Conservation (phyloP, 1,139 yeast genomes). For the Candida smagusa region DNA sequence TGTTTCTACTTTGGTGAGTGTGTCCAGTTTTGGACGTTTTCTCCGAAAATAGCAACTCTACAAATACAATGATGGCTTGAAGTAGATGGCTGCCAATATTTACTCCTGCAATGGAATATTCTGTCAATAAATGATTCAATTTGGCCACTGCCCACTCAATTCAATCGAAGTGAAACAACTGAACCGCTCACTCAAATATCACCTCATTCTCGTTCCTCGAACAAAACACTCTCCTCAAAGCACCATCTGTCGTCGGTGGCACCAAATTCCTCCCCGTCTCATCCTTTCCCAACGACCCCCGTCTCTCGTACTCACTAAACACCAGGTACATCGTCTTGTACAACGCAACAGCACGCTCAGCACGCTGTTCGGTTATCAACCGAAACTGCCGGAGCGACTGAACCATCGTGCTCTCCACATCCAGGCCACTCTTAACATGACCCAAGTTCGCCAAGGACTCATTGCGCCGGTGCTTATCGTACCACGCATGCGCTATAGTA, state of each 20-base stretch:
- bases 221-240: conserved; percentile 45
- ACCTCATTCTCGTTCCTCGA: conserved; percentile 51
- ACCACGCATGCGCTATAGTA: conserved; percentile 49
- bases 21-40: too few relatives aligned
- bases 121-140: too few relatives aligned
- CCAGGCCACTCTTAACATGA: conserved; percentile 52
- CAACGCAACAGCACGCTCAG: conserved; percentile 32
- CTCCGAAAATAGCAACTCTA: too few relatives aligned
- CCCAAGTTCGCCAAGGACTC: conserved; percentile 53
- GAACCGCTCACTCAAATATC: conserved; percentile 18
- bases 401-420: conserved; percentile 41
- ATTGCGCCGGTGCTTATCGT: conserved; percentile 56
- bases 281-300: conserved; percentile 32
- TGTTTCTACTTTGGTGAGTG: too few relatives aligned
- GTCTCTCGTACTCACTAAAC: conserved; percentile 23
- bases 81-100: too few relatives aligned
- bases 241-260: conserved; percentile 39
- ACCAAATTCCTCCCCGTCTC: conserved; percentile 33
- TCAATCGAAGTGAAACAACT: too few relatives aligned
- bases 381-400: conserved; percentile 55
- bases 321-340: conserved; percentile 39
- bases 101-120: too few relatives aligned
- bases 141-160: too few relatives aligned
- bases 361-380: conserved; percentile 48
- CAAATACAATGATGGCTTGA: too few relatives aligned